These are phyloP conservation scores for Thraustochytrium sp. DNA, from an alignment of 352 stramenopile species.

Conservation along the genomic window DNA sequence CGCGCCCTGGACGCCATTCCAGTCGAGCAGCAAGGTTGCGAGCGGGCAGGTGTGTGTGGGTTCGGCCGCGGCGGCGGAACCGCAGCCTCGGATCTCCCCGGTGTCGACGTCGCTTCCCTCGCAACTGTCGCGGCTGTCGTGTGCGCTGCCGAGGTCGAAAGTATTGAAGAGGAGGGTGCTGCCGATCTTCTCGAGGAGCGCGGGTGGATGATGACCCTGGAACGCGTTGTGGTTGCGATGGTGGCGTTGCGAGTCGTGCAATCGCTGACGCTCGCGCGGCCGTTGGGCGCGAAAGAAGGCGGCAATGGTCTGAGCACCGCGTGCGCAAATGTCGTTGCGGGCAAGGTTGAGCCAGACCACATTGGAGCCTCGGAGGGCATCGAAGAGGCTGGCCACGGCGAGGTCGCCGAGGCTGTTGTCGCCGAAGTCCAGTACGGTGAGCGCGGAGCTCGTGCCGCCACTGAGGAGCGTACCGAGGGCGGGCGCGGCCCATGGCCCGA, in stretches of 20 bases:
- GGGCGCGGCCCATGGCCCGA: background rate
- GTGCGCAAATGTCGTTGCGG: background rate
- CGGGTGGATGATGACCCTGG: background rate
- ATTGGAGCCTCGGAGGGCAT: background rate
- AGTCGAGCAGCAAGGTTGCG: constrained; percentile 2
- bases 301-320: background rate
- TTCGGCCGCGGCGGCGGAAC: background rate
- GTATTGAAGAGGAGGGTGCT: background rate
- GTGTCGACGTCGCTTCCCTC: background rate
- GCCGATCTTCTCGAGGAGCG: background rate
- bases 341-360: constrained; percentile 5
- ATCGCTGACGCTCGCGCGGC: background rate
- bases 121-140: background rate
- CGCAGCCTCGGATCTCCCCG: background rate
- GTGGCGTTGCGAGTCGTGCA: too few relatives aligned
- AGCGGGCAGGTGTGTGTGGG: background rate
- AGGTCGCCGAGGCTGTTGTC: constrained; percentile 2
- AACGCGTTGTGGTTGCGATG: background rate
- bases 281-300: background rate
- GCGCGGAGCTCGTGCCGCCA: background rate
- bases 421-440: background rate
- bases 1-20: background rate
- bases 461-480: background rate
- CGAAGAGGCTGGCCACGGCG: background rate
- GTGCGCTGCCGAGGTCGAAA: too few relatives aligned